Conservation (phyloP, 805 yeast genomes). For the Henningerozyma blattae region DNA sequence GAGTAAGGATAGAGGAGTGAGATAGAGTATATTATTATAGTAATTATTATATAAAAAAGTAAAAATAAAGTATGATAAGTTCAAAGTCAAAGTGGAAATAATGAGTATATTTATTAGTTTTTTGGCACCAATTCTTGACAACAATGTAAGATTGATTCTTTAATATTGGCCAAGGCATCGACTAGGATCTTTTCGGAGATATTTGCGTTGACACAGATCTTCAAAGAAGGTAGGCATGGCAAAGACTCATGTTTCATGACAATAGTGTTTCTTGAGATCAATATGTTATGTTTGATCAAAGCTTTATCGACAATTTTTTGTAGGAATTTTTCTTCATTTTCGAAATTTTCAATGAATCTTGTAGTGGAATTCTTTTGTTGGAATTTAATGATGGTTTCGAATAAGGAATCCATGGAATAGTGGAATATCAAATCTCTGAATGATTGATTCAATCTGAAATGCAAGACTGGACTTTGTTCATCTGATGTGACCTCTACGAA, state of each 20-base stretch:
- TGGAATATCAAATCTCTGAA: constrained; percentile 21
- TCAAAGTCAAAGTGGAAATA: no score
- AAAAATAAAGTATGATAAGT: no score
- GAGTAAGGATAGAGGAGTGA: no score
- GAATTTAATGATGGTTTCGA: constrained; percentile 12
- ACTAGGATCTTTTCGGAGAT: constrained; percentile 34
- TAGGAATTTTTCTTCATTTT: constrained; percentile 44
- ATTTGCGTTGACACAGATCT: constrained; percentile 37
- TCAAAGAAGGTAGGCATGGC: constrained; percentile 53
- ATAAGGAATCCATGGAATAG: constrained; percentile 18
- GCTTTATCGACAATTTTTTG: constrained; percentile 54
- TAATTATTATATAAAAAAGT: no score
- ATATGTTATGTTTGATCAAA: constrained; percentile 37
- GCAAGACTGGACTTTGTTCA: constrained; percentile 54
- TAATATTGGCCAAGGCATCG: constrained; percentile 30
- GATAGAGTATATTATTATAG: no score
- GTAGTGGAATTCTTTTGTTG: constrained; percentile 24
- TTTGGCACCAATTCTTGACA: constrained; percentile 4
- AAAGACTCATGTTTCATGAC: constrained; percentile 63
- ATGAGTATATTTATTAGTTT: not conserved
- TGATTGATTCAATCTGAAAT: constrained; percentile 43
- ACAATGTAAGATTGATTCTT: constrained; percentile 15
- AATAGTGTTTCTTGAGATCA: constrained; percentile 52
- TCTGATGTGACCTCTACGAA: constrained; percentile 43
- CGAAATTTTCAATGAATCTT: constrained; percentile 26